phyloP scores from a whole-genome alignment of 1,284 basidiomycete species.

The Termitomyces sp. region DNA sequence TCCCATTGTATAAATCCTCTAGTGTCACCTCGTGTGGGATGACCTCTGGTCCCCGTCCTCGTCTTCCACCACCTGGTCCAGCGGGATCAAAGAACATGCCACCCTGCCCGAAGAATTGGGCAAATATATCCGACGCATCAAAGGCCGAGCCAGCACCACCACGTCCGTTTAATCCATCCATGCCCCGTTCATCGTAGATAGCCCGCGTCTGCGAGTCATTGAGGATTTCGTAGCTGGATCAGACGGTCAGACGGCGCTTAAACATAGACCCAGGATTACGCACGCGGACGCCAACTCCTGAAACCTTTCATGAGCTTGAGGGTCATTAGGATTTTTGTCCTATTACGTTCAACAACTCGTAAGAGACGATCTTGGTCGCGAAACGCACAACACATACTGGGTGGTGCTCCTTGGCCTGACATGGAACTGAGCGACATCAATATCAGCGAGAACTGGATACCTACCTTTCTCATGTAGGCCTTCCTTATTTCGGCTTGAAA shows the following conservation, averaged over 20 bases:
- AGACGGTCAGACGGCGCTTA: slow-evolving; percentile 4
- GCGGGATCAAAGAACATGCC: slow-evolving; percentile 54
- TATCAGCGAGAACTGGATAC: slow-evolving; percentile 11
- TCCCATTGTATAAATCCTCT: slow-evolving; percentile 92
- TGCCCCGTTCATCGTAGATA: slow-evolving; percentile 78
- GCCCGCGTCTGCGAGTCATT: slow-evolving; percentile 75
- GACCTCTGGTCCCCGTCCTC: slow-evolving; percentile 62
- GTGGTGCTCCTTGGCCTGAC: slow-evolving; percentile 83
- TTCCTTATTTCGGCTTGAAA: slow-evolving; percentile 80
- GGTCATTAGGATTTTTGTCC: slow-evolving; percentile 74
- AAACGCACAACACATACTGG: slow-evolving; percentile 54
- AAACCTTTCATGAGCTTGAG: slow-evolving; percentile 73
- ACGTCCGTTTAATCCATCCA: slow-evolving; percentile 56
- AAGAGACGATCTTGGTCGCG: not conserved
- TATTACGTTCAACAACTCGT: slow-evolving; percentile 5
- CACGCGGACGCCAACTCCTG: slow-evolving; percentile 86
- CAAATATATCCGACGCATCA: slow-evolving; percentile 70
- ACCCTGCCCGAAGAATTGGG: slow-evolving; percentile 59
- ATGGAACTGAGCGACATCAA: slow-evolving; percentile 23
- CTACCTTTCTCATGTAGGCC: slow-evolving; percentile 86
- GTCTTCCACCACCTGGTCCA: slow-evolving; percentile 37
- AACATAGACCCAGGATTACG: slow-evolving; percentile 28
- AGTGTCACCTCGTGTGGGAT: slow-evolving; percentile 84
- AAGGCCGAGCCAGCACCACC: slow-evolving; percentile 44
- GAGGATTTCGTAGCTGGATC: slow-evolving; percentile 76